phyloP scores from a whole-genome alignment of 2,329 filamentous ascomycete species.

The Didymella arachidicola region DNA sequence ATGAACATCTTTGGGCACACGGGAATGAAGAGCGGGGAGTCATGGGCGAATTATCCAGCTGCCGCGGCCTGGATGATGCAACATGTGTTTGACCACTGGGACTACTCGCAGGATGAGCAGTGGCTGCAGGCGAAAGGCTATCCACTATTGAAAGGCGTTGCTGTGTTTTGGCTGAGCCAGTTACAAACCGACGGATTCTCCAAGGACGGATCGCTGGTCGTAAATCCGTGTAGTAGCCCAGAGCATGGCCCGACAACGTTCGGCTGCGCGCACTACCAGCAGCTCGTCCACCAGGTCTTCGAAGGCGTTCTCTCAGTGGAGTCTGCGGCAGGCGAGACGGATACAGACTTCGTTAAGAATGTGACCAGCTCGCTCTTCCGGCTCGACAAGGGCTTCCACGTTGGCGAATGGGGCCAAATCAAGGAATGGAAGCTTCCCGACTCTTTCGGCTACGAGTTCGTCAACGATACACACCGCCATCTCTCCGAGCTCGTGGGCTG shows the following conservation, averaged over 20 bases:
- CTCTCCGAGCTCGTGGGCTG: conserved; percentile 65
- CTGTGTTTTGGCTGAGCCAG: conserved; percentile 65
- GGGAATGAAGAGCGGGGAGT: conserved; percentile 57
- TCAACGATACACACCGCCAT: conserved; percentile 60
- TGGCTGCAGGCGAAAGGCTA: conserved; percentile 60
- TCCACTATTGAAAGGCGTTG: conserved; percentile 61
- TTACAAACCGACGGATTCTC: conserved; percentile 60
- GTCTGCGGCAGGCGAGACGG: conserved; percentile 22
- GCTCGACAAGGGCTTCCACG: conserved; percentile 62
- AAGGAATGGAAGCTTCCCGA: conserved; percentile 61
- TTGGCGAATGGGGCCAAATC: conserved; percentile 55
- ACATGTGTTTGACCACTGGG: conserved; percentile 65
- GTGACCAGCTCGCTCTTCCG: conserved; percentile 55
- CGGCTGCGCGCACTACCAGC: conserved; percentile 63
- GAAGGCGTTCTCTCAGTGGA: conserved; percentile 34
- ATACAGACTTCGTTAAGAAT: conserved; percentile 45
- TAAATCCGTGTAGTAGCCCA: conserved; percentile 66
- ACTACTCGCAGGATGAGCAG: conserved; percentile 58
- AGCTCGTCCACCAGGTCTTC: conserved; percentile 57
- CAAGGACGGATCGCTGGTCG: conserved; percentile 62
- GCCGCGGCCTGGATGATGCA: conserved; percentile 67
- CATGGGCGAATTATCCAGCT: conserved; percentile 56
- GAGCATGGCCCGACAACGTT: conserved; percentile 63
- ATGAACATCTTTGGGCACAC: conserved; percentile 68
- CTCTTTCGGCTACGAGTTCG: conserved; percentile 50